These are phyloP conservation scores for Tetrapisispora pingtungensis DNA, from an alignment of 805 yeast species.

Conservation along the genomic window DNA sequence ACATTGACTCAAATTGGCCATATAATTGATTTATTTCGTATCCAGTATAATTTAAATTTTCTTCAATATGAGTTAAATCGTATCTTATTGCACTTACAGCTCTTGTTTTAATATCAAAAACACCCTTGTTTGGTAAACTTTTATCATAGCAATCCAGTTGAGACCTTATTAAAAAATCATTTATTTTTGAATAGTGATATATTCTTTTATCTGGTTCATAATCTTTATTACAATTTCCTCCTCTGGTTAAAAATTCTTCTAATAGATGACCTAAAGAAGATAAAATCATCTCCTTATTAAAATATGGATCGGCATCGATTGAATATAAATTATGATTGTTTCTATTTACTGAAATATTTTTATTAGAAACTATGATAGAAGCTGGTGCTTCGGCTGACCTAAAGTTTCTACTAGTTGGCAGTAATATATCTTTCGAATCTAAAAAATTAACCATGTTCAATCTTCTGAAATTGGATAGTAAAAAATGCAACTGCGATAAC, in stretches of 20 bases:
- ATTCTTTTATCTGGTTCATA: conserved; percentile 16
- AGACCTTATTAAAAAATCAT: conserved; percentile 71
- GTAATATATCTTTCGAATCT: conserved; percentile 38
- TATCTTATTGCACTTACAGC: conserved; percentile 82
- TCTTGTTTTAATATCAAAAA: conserved; percentile 85
- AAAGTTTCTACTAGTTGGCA: conserved; percentile 30
- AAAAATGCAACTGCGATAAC: conserved; percentile 62
- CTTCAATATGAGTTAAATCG: conserved; percentile 55
- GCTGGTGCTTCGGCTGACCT: conserved; percentile 43
- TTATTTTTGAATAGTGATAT: conserved; percentile 69
- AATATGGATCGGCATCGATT: conserved; percentile 59
- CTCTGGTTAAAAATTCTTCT: conserved; percentile 49
- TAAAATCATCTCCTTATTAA: conserved; percentile 57
- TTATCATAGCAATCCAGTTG: conserved; percentile 78
- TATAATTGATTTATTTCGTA: conserved; percentile 53
- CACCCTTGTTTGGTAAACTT: conserved; percentile 78
- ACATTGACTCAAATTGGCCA: conserved; percentile 73
- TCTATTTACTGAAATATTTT: conserved; percentile 9
- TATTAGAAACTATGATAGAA: conserved; percentile 43
- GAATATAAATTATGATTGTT: conserved; percentile 45
- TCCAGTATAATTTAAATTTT: conserved; percentile 44
- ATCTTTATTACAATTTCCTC: background rate
- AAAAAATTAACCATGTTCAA: conserved; percentile 33
- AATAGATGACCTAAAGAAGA: conserved; percentile 69
- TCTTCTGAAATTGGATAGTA: conserved; percentile 52